These are phyloP conservation scores for Hypomontagnella submonticulosa DNA, from an alignment of 495 filamentous ascomycete species.

Conservation along the genomic window DNA sequence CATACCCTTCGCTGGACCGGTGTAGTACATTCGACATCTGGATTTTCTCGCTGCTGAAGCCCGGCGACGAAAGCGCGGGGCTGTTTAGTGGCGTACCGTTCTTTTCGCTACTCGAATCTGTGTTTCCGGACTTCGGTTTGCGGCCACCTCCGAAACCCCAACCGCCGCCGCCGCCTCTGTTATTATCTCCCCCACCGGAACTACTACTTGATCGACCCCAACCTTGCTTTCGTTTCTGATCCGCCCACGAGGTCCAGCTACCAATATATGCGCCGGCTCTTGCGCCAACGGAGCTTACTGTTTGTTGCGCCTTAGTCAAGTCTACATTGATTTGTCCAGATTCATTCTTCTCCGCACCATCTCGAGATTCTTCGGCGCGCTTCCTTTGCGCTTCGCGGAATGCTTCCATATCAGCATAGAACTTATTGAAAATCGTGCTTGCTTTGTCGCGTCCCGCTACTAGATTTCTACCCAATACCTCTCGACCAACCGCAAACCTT, in stretches of 20 bases:
- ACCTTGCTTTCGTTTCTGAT: conserved; percentile 80
- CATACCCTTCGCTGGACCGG: conserved; percentile 37
- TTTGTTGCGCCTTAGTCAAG: conserved; percentile 72
- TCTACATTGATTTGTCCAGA: conserved; percentile 61
- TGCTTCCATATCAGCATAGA: conserved; percentile 89
- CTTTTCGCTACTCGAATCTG: conserved; percentile 49
- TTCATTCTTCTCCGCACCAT: conserved; percentile 40
- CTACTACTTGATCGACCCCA: conserved; percentile 57
- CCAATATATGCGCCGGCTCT: conserved; percentile 89
- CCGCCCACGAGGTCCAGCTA: conserved; percentile 95
- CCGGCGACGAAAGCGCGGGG: conserved; percentile 38
- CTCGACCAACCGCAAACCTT: conserved; percentile 77
- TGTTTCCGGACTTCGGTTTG: conserved; percentile 34
- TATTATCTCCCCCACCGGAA: conserved; percentile 18
- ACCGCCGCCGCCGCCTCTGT: conserved; percentile 34
- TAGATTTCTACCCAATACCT: conserved; percentile 81
- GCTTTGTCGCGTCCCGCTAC: conserved; percentile 88
- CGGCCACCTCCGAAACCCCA: conserved; percentile 53
- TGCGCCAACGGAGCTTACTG: conserved; percentile 72
- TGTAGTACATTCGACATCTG: conserved; percentile 36
- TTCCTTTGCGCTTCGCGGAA: conserved; percentile 84
- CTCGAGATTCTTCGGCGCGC: conserved; percentile 67
- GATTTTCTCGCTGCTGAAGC: conserved; percentile 44
- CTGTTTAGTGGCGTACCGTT: conserved; percentile 48
- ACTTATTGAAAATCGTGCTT: conserved; percentile 80